Conservation (phyloP, 768 basidiomycete species). For the Amanita rubescens region DNA sequence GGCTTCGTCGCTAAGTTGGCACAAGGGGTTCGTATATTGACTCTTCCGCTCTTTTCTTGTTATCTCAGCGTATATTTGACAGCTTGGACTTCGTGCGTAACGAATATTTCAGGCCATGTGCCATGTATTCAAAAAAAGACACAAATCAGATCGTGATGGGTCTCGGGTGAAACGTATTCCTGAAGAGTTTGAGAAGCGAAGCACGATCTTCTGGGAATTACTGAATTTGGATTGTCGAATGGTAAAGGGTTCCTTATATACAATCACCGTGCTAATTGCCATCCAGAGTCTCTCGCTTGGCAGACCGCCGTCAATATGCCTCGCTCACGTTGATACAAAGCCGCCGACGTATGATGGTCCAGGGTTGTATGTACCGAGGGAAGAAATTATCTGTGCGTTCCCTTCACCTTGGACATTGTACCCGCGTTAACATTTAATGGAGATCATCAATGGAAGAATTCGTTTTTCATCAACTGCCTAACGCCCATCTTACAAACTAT, state of each 20-base stretch:
- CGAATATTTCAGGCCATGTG: neutral
- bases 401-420: neutral
- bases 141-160: slow-evolving; percentile 54
- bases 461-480: slow-evolving; percentile 56
- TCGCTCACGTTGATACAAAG: slow-evolving; percentile 59
- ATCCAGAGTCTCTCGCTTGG: slow-evolving; percentile 60
- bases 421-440: neutral
- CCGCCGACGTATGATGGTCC: slow-evolving; percentile 43
- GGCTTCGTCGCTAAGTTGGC: slow-evolving; percentile 71
- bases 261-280: neutral
- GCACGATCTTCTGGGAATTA: slow-evolving; percentile 53
- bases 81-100: slow-evolving; percentile 64
- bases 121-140: neutral
- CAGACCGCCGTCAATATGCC: slow-evolving; percentile 60
- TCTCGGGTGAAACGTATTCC: slow-evolving; percentile 59
- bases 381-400: slow-evolving; percentile 45
- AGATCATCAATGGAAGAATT: slow-evolving; percentile 71
- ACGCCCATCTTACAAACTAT: slow-evolving; percentile 55
- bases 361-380: slow-evolving; percentile 39
- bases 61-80: slow-evolving; percentile 3
- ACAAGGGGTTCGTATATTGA: slow-evolving; percentile 47
- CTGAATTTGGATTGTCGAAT: slow-evolving; percentile 59
- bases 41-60: no score
- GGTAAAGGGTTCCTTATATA: slow-evolving; percentile 22
- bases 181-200: slow-evolving; percentile 48